These are phyloP conservation scores for Alternaria triticimaculans DNA, from an alignment of 2,329 filamentous ascomycete species.

Conservation along the genomic window DNA sequence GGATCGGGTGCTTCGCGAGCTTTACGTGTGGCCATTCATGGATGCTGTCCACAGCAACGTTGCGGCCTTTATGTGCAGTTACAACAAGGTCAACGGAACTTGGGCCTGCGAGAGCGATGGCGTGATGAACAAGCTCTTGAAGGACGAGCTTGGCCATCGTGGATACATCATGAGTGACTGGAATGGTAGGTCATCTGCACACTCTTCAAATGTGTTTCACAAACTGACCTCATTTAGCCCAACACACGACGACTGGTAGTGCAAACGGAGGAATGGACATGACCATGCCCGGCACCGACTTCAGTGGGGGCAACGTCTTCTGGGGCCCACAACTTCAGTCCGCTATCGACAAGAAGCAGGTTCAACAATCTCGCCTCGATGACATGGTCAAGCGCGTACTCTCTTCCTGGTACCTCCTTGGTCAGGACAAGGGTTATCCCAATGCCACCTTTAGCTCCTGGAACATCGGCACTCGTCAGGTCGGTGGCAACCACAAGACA, in stretches of 20 bases:
- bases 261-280: constrained; percentile 60
- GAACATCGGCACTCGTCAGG: constrained; percentile 49
- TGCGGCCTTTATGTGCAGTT: constrained; percentile 56
- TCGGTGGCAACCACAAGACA: constrained; percentile 50
- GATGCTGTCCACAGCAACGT: constrained; percentile 74
- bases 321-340: constrained; percentile 63
- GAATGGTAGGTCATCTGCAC: constrained; percentile 28
- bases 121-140: constrained; percentile 59
- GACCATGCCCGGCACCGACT: constrained; percentile 62
- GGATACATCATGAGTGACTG: constrained; percentile 57
- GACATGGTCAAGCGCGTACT: constrained; percentile 56
- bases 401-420: constrained; percentile 58
- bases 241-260: constrained; percentile 53
- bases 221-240: constrained; percentile 37
- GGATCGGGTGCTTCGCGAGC: constrained; percentile 76
- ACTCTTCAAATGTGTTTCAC: not conserved
- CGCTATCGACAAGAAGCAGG: constrained; percentile 59
- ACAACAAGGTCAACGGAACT: constrained; percentile 56
- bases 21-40: constrained; percentile 80
- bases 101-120: constrained; percentile 59
- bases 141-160: constrained; percentile 60
- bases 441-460: constrained; percentile 55
- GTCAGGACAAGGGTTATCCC: constrained; percentile 55
- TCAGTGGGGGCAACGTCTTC: constrained; percentile 53
- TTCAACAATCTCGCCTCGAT: constrained; percentile 49